Evolutionary conservation across 345 rosid genomes (phyloP).

Genomic region (Euphorbia pulcherrima): DNA sequence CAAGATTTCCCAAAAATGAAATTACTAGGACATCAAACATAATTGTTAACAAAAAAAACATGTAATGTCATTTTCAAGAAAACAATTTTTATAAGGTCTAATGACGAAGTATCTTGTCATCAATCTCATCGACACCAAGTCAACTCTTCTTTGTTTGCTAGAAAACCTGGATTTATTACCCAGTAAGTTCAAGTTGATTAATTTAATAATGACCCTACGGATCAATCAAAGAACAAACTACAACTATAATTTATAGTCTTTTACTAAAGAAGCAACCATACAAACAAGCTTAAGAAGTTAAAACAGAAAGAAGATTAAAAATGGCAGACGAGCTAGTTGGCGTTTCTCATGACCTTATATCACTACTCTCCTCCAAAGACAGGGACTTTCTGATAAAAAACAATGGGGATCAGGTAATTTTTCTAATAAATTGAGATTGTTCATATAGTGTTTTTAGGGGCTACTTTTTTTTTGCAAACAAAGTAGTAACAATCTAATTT

Average conservation of each 20-base stretch:
- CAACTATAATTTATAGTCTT: neutral
- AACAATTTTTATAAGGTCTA: neutral
- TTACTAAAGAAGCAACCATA: neutral
- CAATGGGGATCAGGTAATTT: slow-evolving; percentile 20
- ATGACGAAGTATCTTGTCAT: neutral
- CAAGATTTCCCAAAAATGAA: too few relatives aligned
- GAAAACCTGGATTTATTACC: neutral
- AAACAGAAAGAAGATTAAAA: neutral
- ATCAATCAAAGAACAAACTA: neutral
- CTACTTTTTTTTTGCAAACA: too few relatives aligned
- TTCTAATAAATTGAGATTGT: neutral
- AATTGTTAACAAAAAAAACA: too few relatives aligned
- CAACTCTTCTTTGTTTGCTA: neutral
- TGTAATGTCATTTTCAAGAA: too few relatives aligned
- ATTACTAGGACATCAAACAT: too few relatives aligned
- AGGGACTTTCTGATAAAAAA: slow-evolving; percentile 22
- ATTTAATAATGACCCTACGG: neutral
- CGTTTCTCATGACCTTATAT: slow-evolving; percentile 12
- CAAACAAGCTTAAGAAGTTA: neutral
- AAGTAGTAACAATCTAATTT: too few relatives aligned
- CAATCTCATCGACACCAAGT: neutral
- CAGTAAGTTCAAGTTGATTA: neutral
- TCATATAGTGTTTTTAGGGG: too few relatives aligned
- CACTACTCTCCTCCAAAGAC: slow-evolving; percentile 23
- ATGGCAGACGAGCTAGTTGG: slow-evolving; percentile 10